phyloP scores from a whole-genome alignment of 129 eudicot genomes.

The Daucus carota region DH1_v3.0 NC_030389.2:41510501-41511000 shows the following conservation, averaged over 20 bases:
- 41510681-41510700: neutral
- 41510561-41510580: too few relatives aligned
- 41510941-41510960: neutral
- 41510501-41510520: too few relatives aligned
- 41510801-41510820: neutral
- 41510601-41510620: neutral
- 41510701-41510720: neutral
- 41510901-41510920: neutral
- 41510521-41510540: too few relatives aligned
- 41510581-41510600: too few relatives aligned
- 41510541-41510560: neutral
- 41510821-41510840: neutral
- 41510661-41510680: too few relatives aligned
- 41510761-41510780: too few relatives aligned
- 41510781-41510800: too few relatives aligned
- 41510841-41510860: slow-evolving; percentile 86
- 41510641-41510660: neutral
- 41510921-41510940: too few relatives aligned
- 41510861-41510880: slow-evolving; percentile 45
- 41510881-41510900: neutral
- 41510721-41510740: neutral
- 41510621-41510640: too few relatives aligned
- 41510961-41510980: slow-evolving; percentile 61
- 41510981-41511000: slow-evolving; percentile 79
- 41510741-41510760: too few relatives aligned